Conservation (phyloP, 306 rosid genomes). For the Calophaca sinica region DNA sequence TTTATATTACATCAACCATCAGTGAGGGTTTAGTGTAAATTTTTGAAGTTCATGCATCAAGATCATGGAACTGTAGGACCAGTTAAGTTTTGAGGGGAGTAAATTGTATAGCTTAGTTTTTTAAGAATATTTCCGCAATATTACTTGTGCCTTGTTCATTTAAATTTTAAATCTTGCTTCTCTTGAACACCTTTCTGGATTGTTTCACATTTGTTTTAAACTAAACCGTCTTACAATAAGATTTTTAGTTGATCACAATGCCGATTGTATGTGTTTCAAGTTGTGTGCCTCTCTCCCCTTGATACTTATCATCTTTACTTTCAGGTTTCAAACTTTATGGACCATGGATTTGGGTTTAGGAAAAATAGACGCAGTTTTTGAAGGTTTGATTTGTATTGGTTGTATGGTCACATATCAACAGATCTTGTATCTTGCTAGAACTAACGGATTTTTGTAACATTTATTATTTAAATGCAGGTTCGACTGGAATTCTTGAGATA, state of each 20-base stretch:
- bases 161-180: conserved; percentile 24
- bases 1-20: conserved; percentile 6
- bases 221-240: conserved; percentile 9
- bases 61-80: neutral
- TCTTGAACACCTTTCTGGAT: neutral
- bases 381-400: conserved; percentile 61
- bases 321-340: conserved; percentile 80
- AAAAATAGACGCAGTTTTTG: conserved; percentile 58
- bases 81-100: neutral
- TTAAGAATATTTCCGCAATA: conserved; percentile 4
- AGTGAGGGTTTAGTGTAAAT: conserved; percentile 2
- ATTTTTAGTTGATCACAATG: conserved; percentile 11
- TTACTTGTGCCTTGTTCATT: conserved; percentile 10
- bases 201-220: conserved; percentile 1
- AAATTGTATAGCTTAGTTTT: neutral
- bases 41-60: neutral
- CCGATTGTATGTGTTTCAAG: conserved; percentile 27
- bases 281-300: conserved; percentile 4
- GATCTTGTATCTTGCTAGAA: conserved; percentile 25
- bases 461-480: conserved; percentile 54
- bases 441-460: conserved; percentile 40
- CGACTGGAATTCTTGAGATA: conserved; percentile 64
- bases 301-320: conserved; percentile 30
- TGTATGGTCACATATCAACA: conserved; percentile 31
- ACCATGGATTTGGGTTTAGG: conserved; percentile 70